Base-by-base conservation (phyloP, 1,139 yeast genomes). In the Yamadazyma oceani region DNA sequence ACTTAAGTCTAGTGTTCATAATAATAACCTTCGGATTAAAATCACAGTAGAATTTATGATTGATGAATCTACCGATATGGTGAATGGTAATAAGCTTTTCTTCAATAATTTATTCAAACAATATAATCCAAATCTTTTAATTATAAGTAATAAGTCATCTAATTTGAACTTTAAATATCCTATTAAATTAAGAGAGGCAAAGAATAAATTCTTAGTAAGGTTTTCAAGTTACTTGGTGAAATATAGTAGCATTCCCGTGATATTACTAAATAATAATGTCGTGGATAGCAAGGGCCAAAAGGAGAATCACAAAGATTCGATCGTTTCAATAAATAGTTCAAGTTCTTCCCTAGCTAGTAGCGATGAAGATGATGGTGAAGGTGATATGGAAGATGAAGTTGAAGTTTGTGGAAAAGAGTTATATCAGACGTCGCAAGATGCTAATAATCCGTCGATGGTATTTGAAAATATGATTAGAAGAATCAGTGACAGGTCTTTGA, bases 11-110 rank as follows among this genome's bases (percentile, higher is more conserved):
- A 17, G 17, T 12, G 12, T 8, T 8, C 5, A 15, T 11, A 35
- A 35, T 40, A 35, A 45, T 14, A 54, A 62, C 29, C 58, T 73
- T 39, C 62, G 60, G 31, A 53, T 78, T 29, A 73, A 74, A 43
- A 58, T 80, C 7, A 77, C 83, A 0, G 73, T 80, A 11, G 85
- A 80, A 47, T 65, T 80, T 43, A 73, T 78, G 12, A 45, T 63
- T 23, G 69, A 63, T 36, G 54, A 41, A 23, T 16, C 30, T 10
- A 38, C 35, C 17, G 46, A 39, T 26, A 26, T 34, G 7, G 37
- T 44, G 24, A 40, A 41, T 3, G 69, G 72, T 23, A 55, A 58
- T 35, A 70, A 69, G 46, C 58, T 54, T 35, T 65, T 68, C 66
- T 48, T 71, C 34, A 46, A 58, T 24, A 65, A 66, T 41, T 50